Evolutionary conservation across 1,139 yeast genomes (phyloP), one percentile per base, ranked within the genome.

Genomic region (Pichia sp.): DNA sequence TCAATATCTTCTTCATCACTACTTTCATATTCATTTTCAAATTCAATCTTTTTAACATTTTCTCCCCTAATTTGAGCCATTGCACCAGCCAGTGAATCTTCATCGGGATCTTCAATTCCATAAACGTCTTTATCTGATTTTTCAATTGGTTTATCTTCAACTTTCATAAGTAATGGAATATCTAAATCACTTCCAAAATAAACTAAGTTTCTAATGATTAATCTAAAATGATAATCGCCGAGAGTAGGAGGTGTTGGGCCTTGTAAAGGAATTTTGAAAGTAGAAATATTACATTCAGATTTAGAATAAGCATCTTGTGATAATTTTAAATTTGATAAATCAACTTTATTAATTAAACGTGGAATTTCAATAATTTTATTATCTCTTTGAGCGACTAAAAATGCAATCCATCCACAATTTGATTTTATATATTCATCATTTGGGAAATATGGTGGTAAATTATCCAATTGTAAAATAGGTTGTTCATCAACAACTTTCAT

Each of bases 381-480:
- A 64, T 90, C 97, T 56, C 80, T 81, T 65, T 87, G 96, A 43
- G 76, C 70, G 38, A 80, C 70, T 49, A 90, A 67, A 50, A 83
- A 74, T 30, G 84, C 90, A 45, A 78, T 71, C 92, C 96, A 90
- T 26, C 69, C 68, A 35, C 55, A 59, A 44, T 57, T 52, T 28
- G 71, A 65, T 43, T 60, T 60, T 39, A 66, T 58, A 38, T 66
- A 64, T 43, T 76, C 65, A 11, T 66, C 59, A 37, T 58, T 64
- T 29, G 97, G 97, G 73, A 81, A 86, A 64, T 72, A 79, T 42
- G 96, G 96, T 1, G 95, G 79, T 56, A 72, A 74, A 2, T 85
- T 73, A 43, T 65, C 65, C 29, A 57, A 35, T 37, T 92, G 89
- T 52, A 89, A 69, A 37, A 59, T 53, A 25, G 96, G 95, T 58